Evolutionary conservation across 805 yeast genomes (phyloP).

Genomic region (Candida rishiriensis): DNA sequence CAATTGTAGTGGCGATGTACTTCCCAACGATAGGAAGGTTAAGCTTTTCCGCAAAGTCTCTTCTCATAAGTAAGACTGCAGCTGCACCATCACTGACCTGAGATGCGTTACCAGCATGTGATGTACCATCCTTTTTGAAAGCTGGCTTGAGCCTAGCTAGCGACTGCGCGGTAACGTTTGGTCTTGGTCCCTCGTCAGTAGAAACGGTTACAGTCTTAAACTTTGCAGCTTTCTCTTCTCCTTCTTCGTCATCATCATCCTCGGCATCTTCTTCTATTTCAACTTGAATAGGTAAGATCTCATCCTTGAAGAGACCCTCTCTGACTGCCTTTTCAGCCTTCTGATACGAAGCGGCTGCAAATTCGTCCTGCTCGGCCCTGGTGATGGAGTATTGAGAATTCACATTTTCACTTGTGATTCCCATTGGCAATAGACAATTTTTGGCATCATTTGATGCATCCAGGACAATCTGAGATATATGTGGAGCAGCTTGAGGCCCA

Average conservation of each 20-base stretch:
- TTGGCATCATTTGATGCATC: slow-evolving; percentile 44
- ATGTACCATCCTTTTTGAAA: slow-evolving; percentile 74
- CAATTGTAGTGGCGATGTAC: slow-evolving; percentile 71
- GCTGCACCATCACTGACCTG: slow-evolving; percentile 97
- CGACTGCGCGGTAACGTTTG: slow-evolving; percentile 74
- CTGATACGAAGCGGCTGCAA: slow-evolving; percentile 81
- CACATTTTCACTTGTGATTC: slow-evolving; percentile 90
- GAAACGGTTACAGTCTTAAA: slow-evolving; percentile 29
- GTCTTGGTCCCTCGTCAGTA: slow-evolving; percentile 76
- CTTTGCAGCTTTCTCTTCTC: slow-evolving; percentile 5
- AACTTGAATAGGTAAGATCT: slow-evolving; percentile 77
- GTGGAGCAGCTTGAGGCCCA: slow-evolving; percentile 73
- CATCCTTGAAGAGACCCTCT: slow-evolving; percentile 76
- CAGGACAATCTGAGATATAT: slow-evolving; percentile 45
- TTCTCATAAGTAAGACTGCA: slow-evolving; percentile 76
- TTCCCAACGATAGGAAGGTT: slow-evolving; percentile 74
- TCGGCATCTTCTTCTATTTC: slow-evolving; percentile 49
- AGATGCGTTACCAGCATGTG: slow-evolving; percentile 96
- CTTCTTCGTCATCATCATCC: slow-evolving; percentile 43
- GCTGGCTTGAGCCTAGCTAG: slow-evolving; percentile 81
- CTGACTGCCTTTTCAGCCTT: slow-evolving; percentile 78
- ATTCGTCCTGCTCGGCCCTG: slow-evolving; percentile 76
- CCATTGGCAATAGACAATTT: slow-evolving; percentile 92
- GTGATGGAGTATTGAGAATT: slow-evolving; percentile 60
- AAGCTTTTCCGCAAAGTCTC: slow-evolving; percentile 75